Percentiles rank a stretch among this genome's conserved stretches.
These are phyloP conservation scores for Epichloe bromicola DNA, from an alignment of 2,329 filamentous ascomycete genomes.

Conservation along the genomic window DNA sequence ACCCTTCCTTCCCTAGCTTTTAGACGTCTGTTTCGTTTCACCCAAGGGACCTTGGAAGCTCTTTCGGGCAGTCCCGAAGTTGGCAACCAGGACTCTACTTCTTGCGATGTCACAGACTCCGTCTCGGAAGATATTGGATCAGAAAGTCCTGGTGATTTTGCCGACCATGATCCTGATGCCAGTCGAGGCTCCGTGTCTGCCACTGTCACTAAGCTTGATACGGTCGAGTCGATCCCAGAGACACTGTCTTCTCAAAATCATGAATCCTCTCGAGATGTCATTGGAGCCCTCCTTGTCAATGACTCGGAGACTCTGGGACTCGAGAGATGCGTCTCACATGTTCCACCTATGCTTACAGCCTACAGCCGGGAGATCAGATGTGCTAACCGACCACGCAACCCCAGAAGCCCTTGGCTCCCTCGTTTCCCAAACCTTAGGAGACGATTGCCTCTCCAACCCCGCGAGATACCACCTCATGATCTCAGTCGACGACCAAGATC, in stretches of 20 bases:
- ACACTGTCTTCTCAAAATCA: not conserved
- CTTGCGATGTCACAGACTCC: not conserved
- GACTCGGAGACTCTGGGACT: not conserved
- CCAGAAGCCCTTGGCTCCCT: constrained; percentile 4
- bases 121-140: not conserved
- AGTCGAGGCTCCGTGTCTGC: not conserved
- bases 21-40: not conserved
- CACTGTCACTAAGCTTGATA: not conserved
- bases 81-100: not conserved
- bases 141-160: not conserved
- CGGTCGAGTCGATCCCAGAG: not conserved
- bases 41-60: not conserved
- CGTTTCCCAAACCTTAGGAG: constrained; percentile 1
- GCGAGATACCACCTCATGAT: not conserved
- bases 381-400: constrained; percentile 4
- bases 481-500: not conserved
- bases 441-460: not conserved
- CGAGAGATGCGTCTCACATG: not conserved
- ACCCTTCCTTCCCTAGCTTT: constrained; percentile 2
- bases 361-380: not conserved
- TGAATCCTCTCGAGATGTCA: not conserved
- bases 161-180: not conserved
- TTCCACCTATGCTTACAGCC: not conserved
- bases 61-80: not conserved
- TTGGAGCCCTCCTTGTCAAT: not conserved